Conservation (phyloP, 805 yeast species). For the Kregervanrija delftensis region DNA sequence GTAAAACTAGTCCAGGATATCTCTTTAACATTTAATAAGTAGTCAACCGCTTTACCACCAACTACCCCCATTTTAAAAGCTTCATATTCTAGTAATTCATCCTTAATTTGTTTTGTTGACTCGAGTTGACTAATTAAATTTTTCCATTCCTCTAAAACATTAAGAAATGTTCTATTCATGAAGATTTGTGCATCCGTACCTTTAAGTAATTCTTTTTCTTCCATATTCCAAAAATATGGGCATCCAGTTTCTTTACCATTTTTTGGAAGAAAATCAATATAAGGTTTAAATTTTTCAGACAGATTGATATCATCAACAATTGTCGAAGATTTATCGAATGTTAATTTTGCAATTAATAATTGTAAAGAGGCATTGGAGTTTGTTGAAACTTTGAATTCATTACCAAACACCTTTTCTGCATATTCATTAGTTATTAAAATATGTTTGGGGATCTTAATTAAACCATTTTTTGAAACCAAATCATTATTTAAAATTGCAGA, state of each 20-base stretch:
- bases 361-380: constrained; percentile 30
- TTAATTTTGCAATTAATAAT: constrained; percentile 35
- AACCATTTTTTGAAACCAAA: constrained; percentile 5
- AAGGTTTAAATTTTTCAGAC: constrained; percentile 32
- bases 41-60: constrained; percentile 13
- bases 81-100: constrained; percentile 21
- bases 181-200: constrained; percentile 69
- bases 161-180: constrained; percentile 37
- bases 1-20: constrained; percentile 57
- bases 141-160: constrained; percentile 57
- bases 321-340: constrained; percentile 25
- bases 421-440: constrained; percentile 31
- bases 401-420: constrained; percentile 27
- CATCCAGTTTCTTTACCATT: constrained; percentile 36
- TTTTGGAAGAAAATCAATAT: constrained; percentile 42
- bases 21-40: constrained; percentile 9
- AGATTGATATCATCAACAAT: constrained; percentile 12
- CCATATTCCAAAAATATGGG: constrained; percentile 61
- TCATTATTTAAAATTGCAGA: constrained; percentile 23
- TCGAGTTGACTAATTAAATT: constrained; percentile 18
- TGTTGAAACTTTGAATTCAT: not conserved
- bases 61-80: constrained; percentile 13
- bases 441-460: constrained; percentile 33
- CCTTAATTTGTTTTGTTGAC: constrained; percentile 10
- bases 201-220: constrained; percentile 42